Evolutionary conservation across 2,329 filamentous ascomycete species (phyloP), one percentile per base, ranked within the genome.

Genomic region (Elsinoe australis): DNA sequence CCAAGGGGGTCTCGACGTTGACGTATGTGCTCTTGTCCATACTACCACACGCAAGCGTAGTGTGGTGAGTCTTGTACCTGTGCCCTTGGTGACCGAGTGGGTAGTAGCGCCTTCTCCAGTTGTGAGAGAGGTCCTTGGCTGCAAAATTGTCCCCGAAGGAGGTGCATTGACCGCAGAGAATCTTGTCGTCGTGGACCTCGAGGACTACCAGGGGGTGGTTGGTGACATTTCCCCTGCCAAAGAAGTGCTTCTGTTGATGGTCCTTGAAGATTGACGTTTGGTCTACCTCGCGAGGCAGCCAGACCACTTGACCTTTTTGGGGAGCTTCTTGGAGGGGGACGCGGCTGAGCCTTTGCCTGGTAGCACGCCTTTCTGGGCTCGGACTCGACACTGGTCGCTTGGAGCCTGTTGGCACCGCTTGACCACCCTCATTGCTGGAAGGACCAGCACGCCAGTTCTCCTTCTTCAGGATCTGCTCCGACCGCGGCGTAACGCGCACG

Each of bases 121-220:
- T 12, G 4, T 28, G 4, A 18, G n/a, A 18, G 14, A 21, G 17
- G 22, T 28, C 14, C 12, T 28, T 48, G 9, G 6, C 3, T 10
- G 24, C 19, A 14, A 9, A 35, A 5, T 8, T 15, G 15, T 32
- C 12, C 22, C 8, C 9, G 21, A 48, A 38, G 10, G 32, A 24
- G 19, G 45, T 48, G 33, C 45, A 48, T 28, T 48, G 45, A n/a
- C 32, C 45, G n/a, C 32, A 36, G 4, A 48, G 6, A 10, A 29
- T 24, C 9, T 12, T 7, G 9, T 48, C 19, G 31, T 14, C 45
- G 10, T 15, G 9, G 21, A 48, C 22, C 17, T 38, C 45, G 21
- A 48, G 32, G 12, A 48, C 45, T 36, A 48, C 24, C 22, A 35
- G 33, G n/a, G 32, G 33, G 19, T 48, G 45, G 12, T 18, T 19